Evolutionary conservation across 2,329 filamentous ascomycete species (phyloP).

Genomic region (Didymella sp.): DNA sequence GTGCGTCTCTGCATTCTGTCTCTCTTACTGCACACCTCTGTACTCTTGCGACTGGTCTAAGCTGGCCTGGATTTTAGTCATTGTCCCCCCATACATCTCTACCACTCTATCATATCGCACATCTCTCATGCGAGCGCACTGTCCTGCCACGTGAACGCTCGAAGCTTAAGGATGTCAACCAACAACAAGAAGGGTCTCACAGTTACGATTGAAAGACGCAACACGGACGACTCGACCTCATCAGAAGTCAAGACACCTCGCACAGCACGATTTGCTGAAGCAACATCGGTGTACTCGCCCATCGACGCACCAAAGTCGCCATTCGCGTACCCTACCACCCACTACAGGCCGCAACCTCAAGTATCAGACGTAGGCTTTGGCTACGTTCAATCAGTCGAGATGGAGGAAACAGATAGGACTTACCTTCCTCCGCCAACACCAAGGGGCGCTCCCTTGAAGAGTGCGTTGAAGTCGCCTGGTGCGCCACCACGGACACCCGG

Average conservation of each 20-base stretch:
- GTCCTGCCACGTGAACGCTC: conserved; percentile 39
- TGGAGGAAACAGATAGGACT: conserved; percentile 58
- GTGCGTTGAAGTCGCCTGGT: conserved; percentile 85
- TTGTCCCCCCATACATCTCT: conserved; percentile 36
- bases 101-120: conserved; percentile 19
- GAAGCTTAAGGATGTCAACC: conserved; percentile 54
- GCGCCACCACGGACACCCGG: conserved; percentile 68
- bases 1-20: conserved; percentile 41
- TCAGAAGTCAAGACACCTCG: conserved; percentile 68
- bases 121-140: conserved; percentile 46
- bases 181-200: conserved; percentile 53
- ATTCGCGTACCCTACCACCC: conserved; percentile 62
- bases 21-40: conserved; percentile 29
- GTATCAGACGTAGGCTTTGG: conserved; percentile 91
- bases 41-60: conserved; percentile 45
- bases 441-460: conserved; percentile 77
- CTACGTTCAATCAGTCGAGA: conserved; percentile 72
- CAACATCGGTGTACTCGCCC: conserved; percentile 79
- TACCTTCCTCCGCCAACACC: conserved; percentile 67
- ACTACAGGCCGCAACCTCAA: conserved; percentile 68
- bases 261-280: conserved; percentile 81
- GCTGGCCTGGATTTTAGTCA: conserved; percentile 50
- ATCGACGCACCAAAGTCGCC: conserved; percentile 63
- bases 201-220: conserved; percentile 53
- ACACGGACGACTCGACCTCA: conserved; percentile 49